Percentiles rank a stretch among this genome's conserved stretches.
phyloP scores from a whole-genome alignment of 495 filamentous ascomycete species.

The Ramalina peruviana region DNA sequence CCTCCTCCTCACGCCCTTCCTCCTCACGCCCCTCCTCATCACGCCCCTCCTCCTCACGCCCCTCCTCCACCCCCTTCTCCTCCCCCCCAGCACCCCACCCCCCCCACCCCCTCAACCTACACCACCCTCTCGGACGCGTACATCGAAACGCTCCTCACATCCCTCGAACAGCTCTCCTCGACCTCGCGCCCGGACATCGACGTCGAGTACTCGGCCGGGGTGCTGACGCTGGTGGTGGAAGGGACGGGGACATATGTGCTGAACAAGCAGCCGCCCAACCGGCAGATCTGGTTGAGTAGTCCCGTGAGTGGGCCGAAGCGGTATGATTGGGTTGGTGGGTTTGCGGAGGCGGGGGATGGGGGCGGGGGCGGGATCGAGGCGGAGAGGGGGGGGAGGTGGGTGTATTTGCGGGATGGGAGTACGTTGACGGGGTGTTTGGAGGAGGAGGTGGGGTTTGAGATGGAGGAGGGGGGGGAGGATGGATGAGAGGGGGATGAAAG shows the following conservation, averaged over 20 bases:
- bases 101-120: constrained; percentile 20
- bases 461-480: constrained; percentile 1
- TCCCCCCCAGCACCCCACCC: neutral
- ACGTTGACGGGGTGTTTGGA: constrained; percentile 58
- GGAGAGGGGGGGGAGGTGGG: constrained; percentile 49
- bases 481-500: neutral
- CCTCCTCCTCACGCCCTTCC: neutral
- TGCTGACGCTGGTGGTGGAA: constrained; percentile 46
- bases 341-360: constrained; percentile 52
- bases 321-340: constrained; percentile 65
- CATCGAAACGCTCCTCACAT: constrained; percentile 31
- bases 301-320: constrained; percentile 85
- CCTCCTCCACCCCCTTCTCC: neutral
- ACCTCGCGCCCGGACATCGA: constrained; percentile 33
- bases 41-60: too few species aligned
- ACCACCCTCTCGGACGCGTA: constrained; percentile 36
- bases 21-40: too few species aligned
- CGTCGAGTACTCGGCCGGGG: constrained; percentile 59
- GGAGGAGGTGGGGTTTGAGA: constrained; percentile 40
- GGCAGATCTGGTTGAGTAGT: constrained; percentile 93
- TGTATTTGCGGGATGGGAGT: constrained; percentile 69
- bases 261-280: constrained; percentile 96
- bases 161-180: constrained; percentile 33
- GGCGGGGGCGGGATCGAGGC: constrained; percentile 58
- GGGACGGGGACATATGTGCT: constrained; percentile 63